Evolutionary conservation across 768 basidiomycete species (phyloP).

Genomic region (Tremella fuciformis): DNA sequence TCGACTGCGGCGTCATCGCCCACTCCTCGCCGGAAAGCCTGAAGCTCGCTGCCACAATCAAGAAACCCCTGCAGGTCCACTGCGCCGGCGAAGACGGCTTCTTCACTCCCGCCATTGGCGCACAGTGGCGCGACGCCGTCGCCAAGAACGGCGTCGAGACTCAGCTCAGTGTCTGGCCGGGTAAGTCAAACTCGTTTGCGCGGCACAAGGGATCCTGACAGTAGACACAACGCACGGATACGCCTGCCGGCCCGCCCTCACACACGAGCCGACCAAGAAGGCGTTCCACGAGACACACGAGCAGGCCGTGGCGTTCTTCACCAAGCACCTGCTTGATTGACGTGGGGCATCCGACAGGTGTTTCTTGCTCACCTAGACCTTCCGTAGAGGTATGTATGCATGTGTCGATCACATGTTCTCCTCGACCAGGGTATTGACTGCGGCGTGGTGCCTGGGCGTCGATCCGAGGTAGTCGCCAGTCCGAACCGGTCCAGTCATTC

Average conservation of each 20-base stretch:
- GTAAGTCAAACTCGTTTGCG: not conserved
- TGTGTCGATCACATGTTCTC: no score
- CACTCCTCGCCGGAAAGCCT: conserved; percentile 32
- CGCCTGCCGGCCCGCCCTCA: conserved; percentile 62
- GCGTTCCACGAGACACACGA: conserved; percentile 61
- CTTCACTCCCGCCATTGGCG: not conserved
- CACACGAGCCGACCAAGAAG: conserved; percentile 59
- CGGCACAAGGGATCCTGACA: not conserved
- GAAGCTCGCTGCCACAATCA: not conserved
- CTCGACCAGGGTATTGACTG: no score
- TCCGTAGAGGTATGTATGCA: no score
- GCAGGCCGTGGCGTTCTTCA: conserved; percentile 56
- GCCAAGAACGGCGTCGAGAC: not conserved
- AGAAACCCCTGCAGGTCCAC: conserved; percentile 3
- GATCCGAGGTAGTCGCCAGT: no score
- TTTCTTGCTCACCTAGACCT: no score
- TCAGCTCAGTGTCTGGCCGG: not conserved
- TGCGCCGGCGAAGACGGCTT: not conserved
- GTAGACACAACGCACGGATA: conserved; percentile 61
- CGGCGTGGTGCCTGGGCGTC: no score
- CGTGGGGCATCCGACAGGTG: no score
- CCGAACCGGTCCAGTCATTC: no score
- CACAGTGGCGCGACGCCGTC: conserved; percentile 1
- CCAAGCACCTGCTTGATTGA: conserved; percentile 50
- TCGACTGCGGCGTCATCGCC: conserved; percentile 29